Evolutionary conservation across 164 flowering plant genomes (phyloP).

Genomic region (Vitis riparia): DNA sequence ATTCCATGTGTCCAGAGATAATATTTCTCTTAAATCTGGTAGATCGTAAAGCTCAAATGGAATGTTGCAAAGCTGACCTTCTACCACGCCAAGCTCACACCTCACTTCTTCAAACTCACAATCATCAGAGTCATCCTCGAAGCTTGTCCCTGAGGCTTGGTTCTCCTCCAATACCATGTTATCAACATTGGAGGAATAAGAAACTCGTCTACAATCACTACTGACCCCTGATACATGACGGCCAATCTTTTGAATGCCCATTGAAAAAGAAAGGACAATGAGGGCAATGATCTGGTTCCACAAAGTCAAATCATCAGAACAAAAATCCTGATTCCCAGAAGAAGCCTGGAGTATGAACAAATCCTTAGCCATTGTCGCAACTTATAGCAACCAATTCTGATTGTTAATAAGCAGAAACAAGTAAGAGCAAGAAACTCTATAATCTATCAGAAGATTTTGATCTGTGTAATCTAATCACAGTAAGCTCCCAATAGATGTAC

Average conservation of each 20-base stretch:
- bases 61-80: conserved; percentile 33
- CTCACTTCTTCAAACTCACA: conserved; percentile 18
- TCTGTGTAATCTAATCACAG: too few species aligned
- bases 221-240: conserved; percentile 9
- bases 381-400: too few species aligned
- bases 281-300: conserved; percentile 8
- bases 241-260: conserved; percentile 29
- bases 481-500: too few species aligned
- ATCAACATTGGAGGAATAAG: conserved; percentile 1
- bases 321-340: conserved; percentile 1
- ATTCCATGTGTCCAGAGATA: conserved; percentile 5
- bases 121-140: conserved; percentile 27
- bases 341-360: conserved; percentile 10
- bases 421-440: too few species aligned
- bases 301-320: conserved; percentile 6
- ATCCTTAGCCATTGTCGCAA: neutral
- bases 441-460: too few species aligned
- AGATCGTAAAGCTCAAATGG: conserved; percentile 43
- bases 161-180: conserved; percentile 10
- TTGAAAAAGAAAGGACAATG: conserved; percentile 14
- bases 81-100: conserved; percentile 33
- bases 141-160: conserved; percentile 11
- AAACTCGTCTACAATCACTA: neutral
- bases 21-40: conserved; percentile 35
- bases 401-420: too few species aligned